Evolutionary conservation across 2,329 filamentous ascomycete genomes (phyloP).

Genomic region (Metarhizium humberi): DNA sequence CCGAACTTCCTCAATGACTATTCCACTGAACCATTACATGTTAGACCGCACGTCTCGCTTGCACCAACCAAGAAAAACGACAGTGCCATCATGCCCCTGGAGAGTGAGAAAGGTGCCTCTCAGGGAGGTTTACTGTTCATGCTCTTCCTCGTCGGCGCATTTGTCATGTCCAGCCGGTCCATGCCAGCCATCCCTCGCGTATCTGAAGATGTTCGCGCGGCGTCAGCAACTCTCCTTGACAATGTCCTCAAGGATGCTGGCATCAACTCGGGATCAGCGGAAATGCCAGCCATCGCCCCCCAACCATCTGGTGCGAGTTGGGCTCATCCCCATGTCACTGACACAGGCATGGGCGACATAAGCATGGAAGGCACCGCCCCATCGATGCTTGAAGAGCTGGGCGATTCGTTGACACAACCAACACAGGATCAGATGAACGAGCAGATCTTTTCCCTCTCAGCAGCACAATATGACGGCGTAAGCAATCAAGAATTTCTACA

Average conservation of each 20-base stretch:
- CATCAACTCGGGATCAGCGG: conserved; percentile 36
- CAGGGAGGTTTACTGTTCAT: conserved; percentile 82
- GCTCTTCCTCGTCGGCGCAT: conserved; percentile 93
- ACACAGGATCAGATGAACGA: conserved; percentile 80
- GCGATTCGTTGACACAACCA: conserved; percentile 61
- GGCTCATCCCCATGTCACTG: conserved; percentile 28
- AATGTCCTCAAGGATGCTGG: conserved; percentile 76
- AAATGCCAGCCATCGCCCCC: conserved; percentile 36
- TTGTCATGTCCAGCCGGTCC: conserved; percentile 80
- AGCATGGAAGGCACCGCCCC: conserved; percentile 33
- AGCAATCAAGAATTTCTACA: conserved; percentile 56
- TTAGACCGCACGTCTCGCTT: conserved; percentile 44
- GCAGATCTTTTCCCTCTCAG: conserved; percentile 77
- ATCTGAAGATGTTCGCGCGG: conserved; percentile 71
- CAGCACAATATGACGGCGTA: conserved; percentile 81
- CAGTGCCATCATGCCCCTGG: conserved; percentile 26
- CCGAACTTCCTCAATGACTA: conserved; percentile 64
- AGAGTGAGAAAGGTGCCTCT: conserved; percentile 56
- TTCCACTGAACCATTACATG: conserved; percentile 51
- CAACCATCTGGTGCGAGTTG: conserved; percentile 43
- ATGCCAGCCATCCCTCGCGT: conserved; percentile 65
- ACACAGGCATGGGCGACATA: conserved; percentile 35
- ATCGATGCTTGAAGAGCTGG: conserved; percentile 56
- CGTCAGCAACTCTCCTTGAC: conserved; percentile 67
- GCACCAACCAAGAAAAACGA: conserved; percentile 43